Evolutionary conservation across 73 alveolate species (phyloP), one percentile per base, ranked within the genome.

Genomic region (Paraurostyla sp.): DNA sequence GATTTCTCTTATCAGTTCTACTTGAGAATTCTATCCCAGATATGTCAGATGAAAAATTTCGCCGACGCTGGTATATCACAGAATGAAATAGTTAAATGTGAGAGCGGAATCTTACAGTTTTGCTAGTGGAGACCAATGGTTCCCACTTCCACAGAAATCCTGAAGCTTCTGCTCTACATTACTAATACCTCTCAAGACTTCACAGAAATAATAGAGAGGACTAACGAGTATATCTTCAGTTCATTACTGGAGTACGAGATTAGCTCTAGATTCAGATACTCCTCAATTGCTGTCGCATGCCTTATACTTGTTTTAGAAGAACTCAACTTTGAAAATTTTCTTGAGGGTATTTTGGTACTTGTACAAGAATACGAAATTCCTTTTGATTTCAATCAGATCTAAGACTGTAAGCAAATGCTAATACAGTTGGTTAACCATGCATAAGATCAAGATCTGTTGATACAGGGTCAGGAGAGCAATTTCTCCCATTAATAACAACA

Each of bases 271-370:
- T 62, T 62, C 51, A 62, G 51, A 36, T 62, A 62, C 25, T 62
- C 80, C 80, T 32, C 80, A 36, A 62, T 62, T 9, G 80, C 80
- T 32, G 18, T 62, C 15, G 7, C 80, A 16, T 16, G 54, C 51
- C 27, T 62, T 6, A 27, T 62, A 23, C 46, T 36, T 11, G 80
- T 62, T 13, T 62, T 62, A 36, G 80, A 62, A 32, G 27, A 32
- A 62, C 6, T 16, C 20, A 23, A 36, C 20, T 62, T 32, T 33
- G 15, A 62, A 11, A 9, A 15, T 7, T 62, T 62, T 36, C 32
- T 25, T 25, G 46, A 32, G 9, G 80, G 80, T 15, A 15, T 62
- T n/a, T 7, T 62, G 29, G 9, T 7, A 62, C 15, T 62, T 13
- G 30, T 62, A 9, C 30, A 62, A 11, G 80, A 62, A 62, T 27